phyloP scores from a whole-genome alignment of 2,329 filamentous ascomycete species.

The Talaromyces pinophilus region DNA sequence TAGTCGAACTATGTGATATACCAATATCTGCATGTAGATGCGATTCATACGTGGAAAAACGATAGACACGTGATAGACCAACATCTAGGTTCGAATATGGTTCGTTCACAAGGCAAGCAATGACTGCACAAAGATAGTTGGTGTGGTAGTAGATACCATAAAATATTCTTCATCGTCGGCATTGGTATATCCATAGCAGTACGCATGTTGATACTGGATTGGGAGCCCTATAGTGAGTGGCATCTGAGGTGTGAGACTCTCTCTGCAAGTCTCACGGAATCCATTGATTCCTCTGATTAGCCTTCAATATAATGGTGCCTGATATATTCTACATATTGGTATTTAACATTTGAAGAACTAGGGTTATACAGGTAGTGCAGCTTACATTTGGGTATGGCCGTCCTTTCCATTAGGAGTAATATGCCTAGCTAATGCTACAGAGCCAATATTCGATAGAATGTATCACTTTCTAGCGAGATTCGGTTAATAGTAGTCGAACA shows the following conservation, averaged over 20 bases:
- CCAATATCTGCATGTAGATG: not conserved
- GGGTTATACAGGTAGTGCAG: no score
- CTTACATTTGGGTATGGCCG: no score
- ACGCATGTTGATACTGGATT: not conserved
- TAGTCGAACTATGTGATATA: not conserved
- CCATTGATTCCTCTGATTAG: no score
- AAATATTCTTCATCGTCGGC: not conserved
- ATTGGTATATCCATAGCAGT: not conserved
- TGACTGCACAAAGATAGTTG: not conserved
- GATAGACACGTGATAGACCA: not conserved
- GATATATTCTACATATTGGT: no score
- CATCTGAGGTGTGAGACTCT: no score
- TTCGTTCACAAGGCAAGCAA: not conserved
- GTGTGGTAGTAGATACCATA: not conserved
- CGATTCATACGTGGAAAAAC: not conserved
- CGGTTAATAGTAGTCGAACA: not conserved
- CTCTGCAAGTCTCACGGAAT: no score
- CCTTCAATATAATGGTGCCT: no score
- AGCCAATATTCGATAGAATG: no score
- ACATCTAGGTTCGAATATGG: not conserved
- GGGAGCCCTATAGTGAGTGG: no score
- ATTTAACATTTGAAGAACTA: no score
- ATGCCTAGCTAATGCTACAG: no score
- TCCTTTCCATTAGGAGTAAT: no score
- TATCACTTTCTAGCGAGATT: not conserved